Evolutionary conservation across 768 basidiomycete genomes (phyloP).

Genomic region (Hericium alpestre): DNA sequence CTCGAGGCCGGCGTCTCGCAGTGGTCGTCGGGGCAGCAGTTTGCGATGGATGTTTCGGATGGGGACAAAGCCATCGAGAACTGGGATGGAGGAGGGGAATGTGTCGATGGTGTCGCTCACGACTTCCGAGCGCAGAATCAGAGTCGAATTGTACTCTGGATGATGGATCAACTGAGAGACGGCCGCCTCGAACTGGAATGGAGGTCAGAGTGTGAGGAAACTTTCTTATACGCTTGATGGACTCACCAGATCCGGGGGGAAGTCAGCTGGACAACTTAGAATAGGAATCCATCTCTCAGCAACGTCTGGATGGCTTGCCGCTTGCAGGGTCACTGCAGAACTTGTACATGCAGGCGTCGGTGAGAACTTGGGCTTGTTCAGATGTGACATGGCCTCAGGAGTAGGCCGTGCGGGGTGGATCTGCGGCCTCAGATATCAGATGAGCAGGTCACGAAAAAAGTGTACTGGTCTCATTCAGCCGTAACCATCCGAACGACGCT

Average conservation of each 20-base stretch:
- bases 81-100: constrained; percentile 23
- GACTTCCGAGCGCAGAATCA: constrained; percentile 79
- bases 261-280: constrained; percentile 21
- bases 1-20: constrained; percentile 60
- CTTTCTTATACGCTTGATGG: background rate
- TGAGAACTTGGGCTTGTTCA: background rate
- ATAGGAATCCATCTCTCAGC: constrained; percentile 18
- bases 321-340: background rate
- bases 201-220: background rate
- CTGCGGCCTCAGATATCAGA: too few species aligned
- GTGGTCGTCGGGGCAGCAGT: constrained; percentile 70
- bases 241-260: constrained; percentile 23
- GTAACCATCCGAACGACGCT: too few species aligned
- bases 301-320: background rate
- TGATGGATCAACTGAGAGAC: constrained; percentile 69
- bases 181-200: constrained; percentile 63
- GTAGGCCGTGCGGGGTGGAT: too few species aligned
- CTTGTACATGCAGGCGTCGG: background rate
- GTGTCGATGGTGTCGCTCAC: constrained; percentile 27
- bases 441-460: too few species aligned
- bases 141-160: constrained; percentile 87
- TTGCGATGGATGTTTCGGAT: constrained; percentile 52
- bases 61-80: constrained; percentile 27
- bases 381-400: background rate
- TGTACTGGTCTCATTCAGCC: too few species aligned